A percentile compares a stretch with the other conserved stretches of the same genome.
Conservation (phyloP, 768 basidiomycete species). For the Phylloporus sp. region DNA sequence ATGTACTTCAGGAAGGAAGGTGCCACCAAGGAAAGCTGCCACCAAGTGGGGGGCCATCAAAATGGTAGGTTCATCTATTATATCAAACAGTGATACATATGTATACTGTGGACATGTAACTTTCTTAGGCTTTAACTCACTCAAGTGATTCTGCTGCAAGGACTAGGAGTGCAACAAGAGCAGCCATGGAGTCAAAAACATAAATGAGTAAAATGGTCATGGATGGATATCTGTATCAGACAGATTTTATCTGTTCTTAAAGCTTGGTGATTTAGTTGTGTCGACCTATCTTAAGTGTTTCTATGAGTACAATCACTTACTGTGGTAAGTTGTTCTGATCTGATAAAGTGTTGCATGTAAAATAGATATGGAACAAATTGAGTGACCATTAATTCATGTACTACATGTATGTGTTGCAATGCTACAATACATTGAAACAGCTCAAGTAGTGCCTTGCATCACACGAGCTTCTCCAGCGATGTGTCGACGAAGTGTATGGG, state of each 20-base stretch:
- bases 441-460: no score
- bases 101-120: neutral
- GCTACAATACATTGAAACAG: no score
- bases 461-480: neutral
- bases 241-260: no score
- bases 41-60: conserved; percentile 3
- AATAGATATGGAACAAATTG: no score
- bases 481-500: neutral
- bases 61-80: conserved; percentile 5
- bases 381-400: no score
- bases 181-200: neutral
- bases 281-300: no score
- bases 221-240: neutral
- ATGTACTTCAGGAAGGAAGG: conserved; percentile 6
- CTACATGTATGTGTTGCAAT: no score
- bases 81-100: neutral
- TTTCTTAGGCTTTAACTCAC: conserved; percentile 2
- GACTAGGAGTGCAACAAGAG: neutral
- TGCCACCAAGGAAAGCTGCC: conserved; percentile 2
- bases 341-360: no score
- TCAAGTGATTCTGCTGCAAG: neutral
- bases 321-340: no score
- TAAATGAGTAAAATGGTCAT: neutral
- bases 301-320: no score
- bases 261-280: no score